These are phyloP conservation scores for Pythium oligandrum DNA, from an alignment of 352 stramenopile species.

Conservation along the genomic window DNA sequence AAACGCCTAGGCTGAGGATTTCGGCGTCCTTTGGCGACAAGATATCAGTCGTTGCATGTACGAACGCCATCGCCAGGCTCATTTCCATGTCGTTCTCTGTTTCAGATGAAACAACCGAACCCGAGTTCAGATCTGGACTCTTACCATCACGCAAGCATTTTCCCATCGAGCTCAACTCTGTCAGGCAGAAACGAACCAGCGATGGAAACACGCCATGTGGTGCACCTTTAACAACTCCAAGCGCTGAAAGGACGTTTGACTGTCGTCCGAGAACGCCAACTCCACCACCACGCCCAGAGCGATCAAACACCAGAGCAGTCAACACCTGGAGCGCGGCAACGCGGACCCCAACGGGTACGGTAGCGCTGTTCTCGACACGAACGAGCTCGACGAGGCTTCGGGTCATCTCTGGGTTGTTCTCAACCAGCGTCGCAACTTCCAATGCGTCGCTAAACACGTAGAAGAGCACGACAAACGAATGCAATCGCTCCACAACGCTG, in stretches of 20 bases:
- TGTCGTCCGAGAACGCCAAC: conserved; percentile 73
- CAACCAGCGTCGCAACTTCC: conserved; percentile 76
- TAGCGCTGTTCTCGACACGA: conserved; percentile 62
- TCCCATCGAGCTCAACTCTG: conserved; percentile 45
- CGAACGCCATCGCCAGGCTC: conserved; percentile 82
- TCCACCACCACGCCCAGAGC: conserved; percentile 48
- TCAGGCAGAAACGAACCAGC: conserved; percentile 74
- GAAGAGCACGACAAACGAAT: conserved; percentile 70
- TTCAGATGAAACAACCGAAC: conserved; percentile 17
- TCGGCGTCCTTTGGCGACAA: conserved; percentile 62
- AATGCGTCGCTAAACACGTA: conserved; percentile 68
- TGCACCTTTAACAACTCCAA: conserved; percentile 75
- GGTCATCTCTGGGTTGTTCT: conserved; percentile 72
- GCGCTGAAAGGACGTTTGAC: conserved; percentile 67
- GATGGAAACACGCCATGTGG: conserved; percentile 80
- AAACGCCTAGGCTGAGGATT: conserved; percentile 40
- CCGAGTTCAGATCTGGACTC: neutral
- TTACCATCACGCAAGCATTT: neutral
- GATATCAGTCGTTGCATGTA: conserved; percentile 79
- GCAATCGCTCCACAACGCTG: conserved; percentile 58
- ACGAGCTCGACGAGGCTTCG: conserved; percentile 69
- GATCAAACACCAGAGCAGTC: conserved; percentile 76
- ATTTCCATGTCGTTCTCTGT: conserved; percentile 85
- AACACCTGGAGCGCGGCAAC: conserved; percentile 66
- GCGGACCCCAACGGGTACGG: conserved; percentile 51